Percentiles rank a stretch among this genome's conserved stretches.
These are phyloP conservation scores for Herpotrichia juniperi DNA, from an alignment of 2,329 filamentous ascomycete genomes.

Conservation along the genomic window DNA sequence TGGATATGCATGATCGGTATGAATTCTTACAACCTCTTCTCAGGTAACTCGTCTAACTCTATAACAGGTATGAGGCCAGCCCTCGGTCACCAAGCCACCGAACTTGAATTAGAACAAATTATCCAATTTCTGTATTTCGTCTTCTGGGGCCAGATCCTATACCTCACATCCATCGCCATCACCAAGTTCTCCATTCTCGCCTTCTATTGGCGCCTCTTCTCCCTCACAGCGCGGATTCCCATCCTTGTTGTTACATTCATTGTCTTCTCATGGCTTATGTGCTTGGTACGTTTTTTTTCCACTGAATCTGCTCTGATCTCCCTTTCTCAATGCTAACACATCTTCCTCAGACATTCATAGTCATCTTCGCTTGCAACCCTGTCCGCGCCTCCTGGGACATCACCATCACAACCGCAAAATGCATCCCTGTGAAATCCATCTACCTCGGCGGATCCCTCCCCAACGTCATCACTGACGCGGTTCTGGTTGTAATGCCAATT, in stretches of 20 bases:
- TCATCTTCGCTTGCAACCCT: conserved; percentile 27
- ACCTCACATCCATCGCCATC: conserved; percentile 18
- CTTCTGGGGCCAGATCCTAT: conserved; percentile 26
- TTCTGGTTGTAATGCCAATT: conserved; percentile 29
- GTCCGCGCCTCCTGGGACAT: conserved; percentile 28
- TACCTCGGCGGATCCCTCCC: conserved; percentile 31
- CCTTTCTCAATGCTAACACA: neutral
- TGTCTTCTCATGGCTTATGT: conserved; percentile 23
- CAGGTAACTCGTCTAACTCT: neutral
- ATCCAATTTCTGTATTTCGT: conserved; percentile 22
- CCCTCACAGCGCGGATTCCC: conserved; percentile 17
- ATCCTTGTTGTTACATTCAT: conserved; percentile 17
- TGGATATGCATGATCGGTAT: conserved; percentile 26
- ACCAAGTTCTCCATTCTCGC: conserved; percentile 32
- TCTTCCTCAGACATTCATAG: conserved; percentile 15
- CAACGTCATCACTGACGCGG: conserved; percentile 29
- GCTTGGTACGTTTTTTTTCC: conserved; percentile 16
- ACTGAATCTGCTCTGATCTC: neutral
- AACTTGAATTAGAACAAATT: conserved; percentile 12
- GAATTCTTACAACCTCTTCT: conserved; percentile 1
- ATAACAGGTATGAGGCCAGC: conserved; percentile 22
- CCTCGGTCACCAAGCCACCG: conserved; percentile 18
- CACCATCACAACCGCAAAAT: conserved; percentile 18
- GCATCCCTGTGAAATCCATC: conserved; percentile 21
- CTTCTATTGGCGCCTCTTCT: conserved; percentile 34